Base-by-base conservation (phyloP, 805 yeast genomes). In the Metschnikowia similis region DNA sequence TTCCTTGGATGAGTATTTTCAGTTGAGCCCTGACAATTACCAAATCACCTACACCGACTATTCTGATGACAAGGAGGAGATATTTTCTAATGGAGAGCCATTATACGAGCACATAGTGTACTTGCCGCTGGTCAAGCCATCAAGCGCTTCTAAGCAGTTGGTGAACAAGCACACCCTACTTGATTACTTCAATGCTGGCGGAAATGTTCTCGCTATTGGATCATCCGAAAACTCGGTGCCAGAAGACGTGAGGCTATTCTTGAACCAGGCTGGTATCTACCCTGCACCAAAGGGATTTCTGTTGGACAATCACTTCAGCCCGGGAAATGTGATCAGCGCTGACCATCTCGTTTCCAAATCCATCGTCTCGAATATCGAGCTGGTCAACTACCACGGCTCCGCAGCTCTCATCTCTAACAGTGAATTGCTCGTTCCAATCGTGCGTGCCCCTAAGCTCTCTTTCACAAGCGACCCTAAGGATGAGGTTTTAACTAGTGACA, bases 251-350 rank as follows among this genome's bases (percentile, higher is more conserved):
- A 81, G 89, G 52, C 70, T 78, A 2, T 84, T 86, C 59, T 77
- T 89, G 56, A 81, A 83, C 60, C 89, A 91, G 64, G 69, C 91
- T 56, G 99, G 97, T 31, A 83, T 94, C 46, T 80, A 75, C 60
- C 87, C 97, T 50, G 79, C 94, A 44, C 95, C 96, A 51, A 86
- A 82, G 62, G 84, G 82, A 45, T 83, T 80, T 64, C 66, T 72
- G 48, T 70, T 85, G 40, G 65, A 76, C 7, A 96, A 90, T 66
- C 84, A 86, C 65, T 89, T 89, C 69, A 63, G 66, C 50, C 57
- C 60, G 28, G 66, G 58, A 48, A 53, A 80, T 65, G 56, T 61
- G 61, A 55, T 67, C 31, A 61, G 66, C 11, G 50, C 59, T 14
- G 63, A 65, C 34, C 63, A 62, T 41, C 71, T 76, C 51, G 60